Conservation (phyloP, 495 filamentous ascomycete genomes). For the Daldinia caldariorum region DNA sequence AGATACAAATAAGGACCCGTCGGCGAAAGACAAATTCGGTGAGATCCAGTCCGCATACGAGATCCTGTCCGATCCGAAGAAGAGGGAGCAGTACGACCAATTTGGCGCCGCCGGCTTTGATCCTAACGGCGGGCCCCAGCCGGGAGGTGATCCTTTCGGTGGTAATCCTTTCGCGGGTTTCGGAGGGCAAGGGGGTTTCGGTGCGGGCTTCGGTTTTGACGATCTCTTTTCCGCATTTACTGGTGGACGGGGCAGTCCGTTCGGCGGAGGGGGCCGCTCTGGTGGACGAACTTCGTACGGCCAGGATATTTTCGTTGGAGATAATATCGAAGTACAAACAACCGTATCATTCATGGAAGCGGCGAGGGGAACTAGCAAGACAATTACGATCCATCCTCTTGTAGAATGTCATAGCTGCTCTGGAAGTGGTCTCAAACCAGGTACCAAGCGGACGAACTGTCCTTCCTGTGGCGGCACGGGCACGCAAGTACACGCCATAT, state of each 20-base stretch:
- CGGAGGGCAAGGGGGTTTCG: constrained; percentile 69
- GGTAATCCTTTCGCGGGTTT: constrained; percentile 72
- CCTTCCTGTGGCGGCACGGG: constrained; percentile 86
- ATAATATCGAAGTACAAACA: constrained; percentile 93
- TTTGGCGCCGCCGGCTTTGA: constrained; percentile 92
- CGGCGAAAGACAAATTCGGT: constrained; percentile 90
- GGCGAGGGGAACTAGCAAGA: constrained; percentile 83
- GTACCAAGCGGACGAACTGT: constrained; percentile 76
- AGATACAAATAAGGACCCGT: constrained; percentile 93
- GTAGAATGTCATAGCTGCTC: constrained; percentile 80
- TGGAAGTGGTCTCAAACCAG: constrained; percentile 85
- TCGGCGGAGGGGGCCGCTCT: constrained; percentile 61
- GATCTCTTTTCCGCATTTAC: constrained; percentile 92
- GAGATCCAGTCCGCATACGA: constrained; percentile 95
- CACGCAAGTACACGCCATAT: constrained; percentile 84
- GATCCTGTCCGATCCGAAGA: constrained; percentile 87
- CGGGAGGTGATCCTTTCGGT: constrained; percentile 64
- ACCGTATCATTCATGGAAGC: constrained; percentile 96
- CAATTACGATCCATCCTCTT: constrained; percentile 80
- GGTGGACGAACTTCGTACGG: constrained; percentile 70
- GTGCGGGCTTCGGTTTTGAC: constrained; percentile 88
- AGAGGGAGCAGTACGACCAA: constrained; percentile 88
- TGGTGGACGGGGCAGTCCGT: constrained; percentile 67
- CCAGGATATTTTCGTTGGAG: constrained; percentile 81
- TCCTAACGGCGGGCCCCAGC: constrained; percentile 75